Conservation (phyloP, 176 grass and related monocot species). For the Urochloa ruziziensis region DNA sequence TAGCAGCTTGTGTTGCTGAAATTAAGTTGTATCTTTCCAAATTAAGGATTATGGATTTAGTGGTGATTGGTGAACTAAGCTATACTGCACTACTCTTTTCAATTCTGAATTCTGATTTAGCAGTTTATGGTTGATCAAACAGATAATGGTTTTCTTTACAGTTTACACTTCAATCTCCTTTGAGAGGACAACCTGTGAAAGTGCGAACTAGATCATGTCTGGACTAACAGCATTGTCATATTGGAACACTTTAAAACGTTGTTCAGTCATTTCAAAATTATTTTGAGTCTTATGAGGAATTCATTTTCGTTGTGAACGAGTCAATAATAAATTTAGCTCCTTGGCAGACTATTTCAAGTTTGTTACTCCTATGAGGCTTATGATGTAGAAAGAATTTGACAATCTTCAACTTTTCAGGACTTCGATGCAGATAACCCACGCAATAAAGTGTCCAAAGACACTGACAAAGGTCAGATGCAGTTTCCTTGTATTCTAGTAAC, state of each 20-base stretch:
- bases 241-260: neutral
- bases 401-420: conserved; percentile 31
- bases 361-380: neutral
- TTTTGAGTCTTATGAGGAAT: neutral
- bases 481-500: conserved; percentile 7
- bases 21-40: neutral
- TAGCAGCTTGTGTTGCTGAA: neutral
- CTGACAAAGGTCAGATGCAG: conserved; percentile 26
- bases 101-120: neutral
- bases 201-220: neutral
- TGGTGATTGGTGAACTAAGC: neutral
- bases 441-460: conserved; percentile 10
- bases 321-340: neutral
- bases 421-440: conserved; percentile 8
- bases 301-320: neutral
- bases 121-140: neutral
- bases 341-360: neutral
- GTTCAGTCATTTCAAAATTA: neutral
- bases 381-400: conserved; percentile 2
- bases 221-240: neutral
- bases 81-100: neutral
- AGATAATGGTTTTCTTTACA: neutral
- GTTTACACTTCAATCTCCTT: conserved; percentile 1
- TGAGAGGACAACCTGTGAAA: neutral
- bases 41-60: neutral